A percentile compares a stretch with the other conserved stretches of the same genome.
Conservation (phyloP, 352 stramenopile species). For the Phytopythium delawarense region DNA sequence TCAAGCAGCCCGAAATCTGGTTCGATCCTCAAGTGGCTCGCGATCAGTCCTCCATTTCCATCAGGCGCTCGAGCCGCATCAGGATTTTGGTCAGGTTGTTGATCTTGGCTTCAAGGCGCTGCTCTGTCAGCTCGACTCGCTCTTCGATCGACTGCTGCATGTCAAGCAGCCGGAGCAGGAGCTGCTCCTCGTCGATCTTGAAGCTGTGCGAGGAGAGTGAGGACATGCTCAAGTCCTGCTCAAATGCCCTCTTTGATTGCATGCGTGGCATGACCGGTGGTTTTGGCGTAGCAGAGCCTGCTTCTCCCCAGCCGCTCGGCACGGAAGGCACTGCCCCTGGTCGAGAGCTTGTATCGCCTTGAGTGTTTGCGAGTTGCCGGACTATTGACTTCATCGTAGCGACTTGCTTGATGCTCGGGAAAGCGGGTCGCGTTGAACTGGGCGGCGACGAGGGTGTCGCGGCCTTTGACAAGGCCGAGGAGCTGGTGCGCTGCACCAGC, state of each 20-base stretch:
- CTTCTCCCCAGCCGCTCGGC: neutral
- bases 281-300: no score
- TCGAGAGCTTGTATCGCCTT: neutral
- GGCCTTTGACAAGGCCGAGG: neutral
- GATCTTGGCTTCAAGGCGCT: conserved; percentile 63
- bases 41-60: conserved; percentile 43
- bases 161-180: conserved; percentile 43
- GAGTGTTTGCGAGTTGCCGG: neutral
- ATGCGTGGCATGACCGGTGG: neutral
- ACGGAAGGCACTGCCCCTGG: neutral
- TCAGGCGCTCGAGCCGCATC: conserved; percentile 49
- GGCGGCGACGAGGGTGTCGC: neutral
- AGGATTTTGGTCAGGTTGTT: conserved; percentile 69
- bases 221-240: neutral
- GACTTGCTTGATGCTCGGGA: conserved; percentile 1
- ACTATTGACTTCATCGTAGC: conserved; percentile 1
- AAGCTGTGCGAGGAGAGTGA: neutral
- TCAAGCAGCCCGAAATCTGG: no score
- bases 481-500: conserved; percentile 8
- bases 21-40: neutral
- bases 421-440: neutral
- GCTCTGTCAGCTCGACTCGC: conserved; percentile 53
- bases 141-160: conserved; percentile 63
- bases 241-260: neutral
- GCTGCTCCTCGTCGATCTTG: conserved; percentile 32